phyloP scores from a whole-genome alignment of 202 grass and related monocot species.

The Bolboschoenoplectus hybrid region DNA sequence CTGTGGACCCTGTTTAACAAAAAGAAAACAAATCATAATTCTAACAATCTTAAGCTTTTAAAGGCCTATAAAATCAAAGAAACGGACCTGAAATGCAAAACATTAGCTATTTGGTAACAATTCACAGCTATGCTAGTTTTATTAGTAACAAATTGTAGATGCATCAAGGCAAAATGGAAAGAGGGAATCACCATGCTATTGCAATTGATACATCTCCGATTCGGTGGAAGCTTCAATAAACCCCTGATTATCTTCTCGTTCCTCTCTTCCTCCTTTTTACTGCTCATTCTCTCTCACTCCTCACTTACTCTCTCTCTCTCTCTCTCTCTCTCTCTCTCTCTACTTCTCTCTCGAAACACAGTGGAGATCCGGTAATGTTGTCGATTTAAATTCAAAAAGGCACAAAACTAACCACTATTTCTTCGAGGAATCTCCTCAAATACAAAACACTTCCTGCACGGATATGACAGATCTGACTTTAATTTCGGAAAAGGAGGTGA shows the following conservation, averaged over 20 bases:
- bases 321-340: neutral
- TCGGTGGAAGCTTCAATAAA: conserved; percentile 91
- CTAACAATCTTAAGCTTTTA: neutral
- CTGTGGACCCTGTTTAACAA: conserved; percentile 76
- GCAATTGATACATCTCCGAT: conserved; percentile 88
- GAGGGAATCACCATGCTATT: conserved; percentile 49
- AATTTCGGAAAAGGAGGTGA: conserved; percentile 5
- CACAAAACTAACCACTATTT: neutral
- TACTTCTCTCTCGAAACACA: neutral
- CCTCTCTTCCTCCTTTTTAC: conserved; percentile 87
- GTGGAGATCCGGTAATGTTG: neutral
- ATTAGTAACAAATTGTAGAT: neutral
- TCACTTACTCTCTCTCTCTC: neutral
- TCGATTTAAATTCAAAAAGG: conserved; percentile 11
- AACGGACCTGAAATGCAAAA: neutral
- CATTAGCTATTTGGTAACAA: neutral
- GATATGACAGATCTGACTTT: conserved; percentile 19
- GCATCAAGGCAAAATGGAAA: neutral
- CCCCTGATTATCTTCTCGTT: conserved; percentile 94
- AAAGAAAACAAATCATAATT: neutral
- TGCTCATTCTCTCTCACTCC: conserved; percentile 39
- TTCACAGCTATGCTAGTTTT: neutral
- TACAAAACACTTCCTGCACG: neutral
- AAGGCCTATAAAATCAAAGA: neutral
- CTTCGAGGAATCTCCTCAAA: neutral